phyloP scores from a whole-genome alignment of 164 flowering plant genomes.

The Chloranthus sessilifolius region DNA sequence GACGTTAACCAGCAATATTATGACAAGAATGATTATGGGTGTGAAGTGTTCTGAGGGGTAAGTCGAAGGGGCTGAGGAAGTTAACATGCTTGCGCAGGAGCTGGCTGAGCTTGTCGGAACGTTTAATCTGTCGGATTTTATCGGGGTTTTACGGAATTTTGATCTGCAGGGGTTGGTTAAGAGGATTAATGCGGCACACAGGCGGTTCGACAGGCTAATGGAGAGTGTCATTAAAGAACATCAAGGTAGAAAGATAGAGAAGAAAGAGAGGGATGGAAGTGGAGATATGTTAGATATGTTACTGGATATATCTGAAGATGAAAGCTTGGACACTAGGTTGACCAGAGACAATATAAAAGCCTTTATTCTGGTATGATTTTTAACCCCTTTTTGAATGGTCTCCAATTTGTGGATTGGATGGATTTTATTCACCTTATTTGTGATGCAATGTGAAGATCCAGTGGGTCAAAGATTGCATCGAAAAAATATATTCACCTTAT shows the following conservation, averaged over 20 bases:
- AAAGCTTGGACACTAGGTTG: conserved; percentile 30
- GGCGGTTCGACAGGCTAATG: conserved; percentile 32
- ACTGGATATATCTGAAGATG: conserved; percentile 34
- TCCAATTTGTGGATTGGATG: too few species aligned
- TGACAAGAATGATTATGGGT: conserved; percentile 39
- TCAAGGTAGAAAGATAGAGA: conserved; percentile 19
- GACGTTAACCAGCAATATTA: conserved; percentile 36
- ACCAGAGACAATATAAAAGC: conserved; percentile 51
- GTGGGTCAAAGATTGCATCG: too few species aligned
- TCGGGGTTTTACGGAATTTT: conserved; percentile 33
- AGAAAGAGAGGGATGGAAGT: neutral
- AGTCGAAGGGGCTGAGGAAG: conserved; percentile 27
- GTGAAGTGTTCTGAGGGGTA: conserved; percentile 23
- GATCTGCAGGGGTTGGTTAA: conserved; percentile 42
- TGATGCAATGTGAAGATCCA: too few species aligned
- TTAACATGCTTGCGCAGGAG: conserved; percentile 27
- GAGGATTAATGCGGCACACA: conserved; percentile 23
- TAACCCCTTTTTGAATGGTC: too few species aligned
- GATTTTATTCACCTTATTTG: too few species aligned
- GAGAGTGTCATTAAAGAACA: conserved; percentile 39
- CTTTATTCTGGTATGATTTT: conserved; percentile 54
- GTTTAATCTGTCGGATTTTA: conserved; percentile 42
- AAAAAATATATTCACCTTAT: too few species aligned
- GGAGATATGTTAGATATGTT: conserved; percentile 44
- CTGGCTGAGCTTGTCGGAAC: conserved; percentile 29